Evolutionary conservation across 2,329 filamentous ascomycete genomes (phyloP), one percentile per base, ranked within the genome.

Genomic region (Diaporthe vexans): DNA sequence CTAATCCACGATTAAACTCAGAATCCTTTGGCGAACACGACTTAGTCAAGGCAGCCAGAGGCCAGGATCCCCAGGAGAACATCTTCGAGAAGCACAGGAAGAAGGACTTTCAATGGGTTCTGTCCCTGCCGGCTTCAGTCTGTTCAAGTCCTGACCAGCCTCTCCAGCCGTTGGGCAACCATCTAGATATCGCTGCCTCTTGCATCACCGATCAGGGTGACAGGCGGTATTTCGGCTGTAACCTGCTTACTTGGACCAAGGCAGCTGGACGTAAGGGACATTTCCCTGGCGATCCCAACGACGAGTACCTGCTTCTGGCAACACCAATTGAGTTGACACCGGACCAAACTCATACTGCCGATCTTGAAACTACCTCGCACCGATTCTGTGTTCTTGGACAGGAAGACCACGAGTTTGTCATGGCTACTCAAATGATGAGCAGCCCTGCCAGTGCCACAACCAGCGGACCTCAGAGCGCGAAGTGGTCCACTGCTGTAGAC

Each of bases 51-150:
- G 74, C 74, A 15, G 74, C 74, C 40, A 68, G 74, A 46, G 61
- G 57, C n/a, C 54, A 74, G 48, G 61, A 72, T 63, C 59, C 75
- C 76, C 78, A 75, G 71, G 75, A 77, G 52, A 77, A 82, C 59
- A 84, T 85, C 73, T 80, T 86, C 65, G 78, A 81, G 68, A 84
- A 82, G 76, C 86, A 88, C 79, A 80, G 84, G 76, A 82, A 84
- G 82, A 85, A 86, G 84, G 82, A 88, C 80, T 89, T 87, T 78
- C 86, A 89, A 78, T 89, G 85, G 83, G 79, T 89, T 72, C 79
- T 89, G 51, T 84, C 84, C 33, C 81, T 85, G 75, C 81, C 84
- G 59, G 77, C 77, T 73, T 76, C 81, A 61, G 74, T 65, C 37
- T 57, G 52, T 33, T 52, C 63, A 52, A 56, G 21, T 37, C 24